These are phyloP conservation scores for Brachypodium distachyon DNA, from an alignment of 202 grass and related monocot genomes.

Conservation along the genomic window DNA sequence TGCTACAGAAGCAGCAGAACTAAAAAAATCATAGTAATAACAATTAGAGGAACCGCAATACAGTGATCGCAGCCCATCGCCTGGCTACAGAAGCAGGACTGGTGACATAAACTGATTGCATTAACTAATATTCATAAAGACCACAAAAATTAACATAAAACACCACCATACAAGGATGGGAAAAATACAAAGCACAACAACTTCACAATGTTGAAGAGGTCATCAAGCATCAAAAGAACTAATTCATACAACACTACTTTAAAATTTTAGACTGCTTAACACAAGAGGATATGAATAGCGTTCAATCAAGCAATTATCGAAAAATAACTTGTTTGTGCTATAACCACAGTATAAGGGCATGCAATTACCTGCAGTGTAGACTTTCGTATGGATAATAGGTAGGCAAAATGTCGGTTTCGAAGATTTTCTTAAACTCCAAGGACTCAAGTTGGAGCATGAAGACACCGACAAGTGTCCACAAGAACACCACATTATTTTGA, in stretches of 20 bases:
- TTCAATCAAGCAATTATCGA: not conserved
- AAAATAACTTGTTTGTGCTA: not conserved
- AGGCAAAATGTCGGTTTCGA: not conserved
- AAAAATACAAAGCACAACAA: not conserved
- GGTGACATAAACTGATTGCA: not conserved
- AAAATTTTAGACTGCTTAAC: not conserved
- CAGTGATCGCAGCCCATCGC: too few species aligned
- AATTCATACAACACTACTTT: not conserved
- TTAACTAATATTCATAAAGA: too few species aligned
- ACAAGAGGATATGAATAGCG: not conserved
- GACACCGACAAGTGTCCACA: not conserved
- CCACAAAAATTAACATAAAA: not conserved
- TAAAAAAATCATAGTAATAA: too few species aligned
- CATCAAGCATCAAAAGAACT: not conserved
- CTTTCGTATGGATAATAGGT: not conserved
- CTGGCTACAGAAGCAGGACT: too few species aligned
- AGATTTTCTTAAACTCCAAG: not conserved
- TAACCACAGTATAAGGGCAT: not conserved
- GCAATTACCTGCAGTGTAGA: not conserved
- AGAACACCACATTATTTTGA: not conserved
- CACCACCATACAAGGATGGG: not conserved
- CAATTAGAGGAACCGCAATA: too few species aligned
- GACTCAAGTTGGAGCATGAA: not conserved
- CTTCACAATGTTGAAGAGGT: not conserved
- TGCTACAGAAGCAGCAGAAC: too few species aligned